Evolutionary conservation across 768 basidiomycete genomes (phyloP).

Genomic region (Chalciporus pseudorubinellus): DNA sequence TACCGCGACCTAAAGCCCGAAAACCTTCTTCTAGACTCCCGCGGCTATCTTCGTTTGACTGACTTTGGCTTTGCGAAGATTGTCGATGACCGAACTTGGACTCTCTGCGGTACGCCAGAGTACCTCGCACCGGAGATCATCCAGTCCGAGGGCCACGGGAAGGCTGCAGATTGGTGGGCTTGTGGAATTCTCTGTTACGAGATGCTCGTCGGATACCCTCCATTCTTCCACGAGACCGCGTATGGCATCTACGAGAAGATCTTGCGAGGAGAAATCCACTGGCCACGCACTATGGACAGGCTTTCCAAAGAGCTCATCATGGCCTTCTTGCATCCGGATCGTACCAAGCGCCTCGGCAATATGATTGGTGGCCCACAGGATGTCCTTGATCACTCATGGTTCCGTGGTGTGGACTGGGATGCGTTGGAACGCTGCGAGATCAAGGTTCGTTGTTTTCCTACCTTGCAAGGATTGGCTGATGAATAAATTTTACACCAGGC

Average conservation of each 20-base stretch:
- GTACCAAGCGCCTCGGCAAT: conserved; percentile 89
- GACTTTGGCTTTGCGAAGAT: conserved; percentile 99
- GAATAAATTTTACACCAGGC: conserved; percentile 47
- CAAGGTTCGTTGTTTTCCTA: conserved; percentile 48
- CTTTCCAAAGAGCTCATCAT: conserved; percentile 86
- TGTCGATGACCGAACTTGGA: conserved; percentile 97
- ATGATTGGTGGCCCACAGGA: conserved; percentile 90
- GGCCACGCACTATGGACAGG: conserved; percentile 88
- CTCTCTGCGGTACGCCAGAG: conserved; percentile 93
- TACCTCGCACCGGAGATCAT: conserved; percentile 99
- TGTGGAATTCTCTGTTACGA: conserved; percentile 96
- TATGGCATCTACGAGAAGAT: conserved; percentile 99
- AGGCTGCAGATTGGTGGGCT: conserved; percentile 99
- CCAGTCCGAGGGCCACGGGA: conserved; percentile 95
- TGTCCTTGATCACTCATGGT: conserved; percentile 91
- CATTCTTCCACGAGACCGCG: conserved; percentile 97
- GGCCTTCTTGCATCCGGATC: conserved; percentile 88
- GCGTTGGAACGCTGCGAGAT: conserved; percentile 85
- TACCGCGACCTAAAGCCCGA: conserved; percentile 99
- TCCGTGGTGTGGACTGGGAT: conserved; percentile 92
- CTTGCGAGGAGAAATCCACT: conserved; percentile 79
- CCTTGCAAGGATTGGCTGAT: background rate
- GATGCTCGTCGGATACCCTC: conserved; percentile 98
- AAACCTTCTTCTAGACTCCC: conserved; percentile 92
- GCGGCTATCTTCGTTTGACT: conserved; percentile 91